Percentiles rank a stretch among this genome's conserved stretches.
These are phyloP conservation scores for Thinopyrum obtusiflorum DNA, from an alignment of 202 grass and related monocot species.

Conservation along the genomic window DNA sequence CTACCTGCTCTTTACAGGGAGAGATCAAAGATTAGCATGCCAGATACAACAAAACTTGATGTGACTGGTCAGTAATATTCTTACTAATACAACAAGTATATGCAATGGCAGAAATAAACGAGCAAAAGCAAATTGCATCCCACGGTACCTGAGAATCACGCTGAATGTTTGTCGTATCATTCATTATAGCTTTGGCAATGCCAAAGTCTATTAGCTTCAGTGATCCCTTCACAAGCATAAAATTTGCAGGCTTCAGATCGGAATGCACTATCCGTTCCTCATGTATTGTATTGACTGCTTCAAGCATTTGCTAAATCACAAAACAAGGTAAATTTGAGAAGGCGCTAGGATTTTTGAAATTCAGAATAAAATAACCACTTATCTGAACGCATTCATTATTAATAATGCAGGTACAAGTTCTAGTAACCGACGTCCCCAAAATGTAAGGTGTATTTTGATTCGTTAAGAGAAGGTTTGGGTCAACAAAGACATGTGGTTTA, in stretches of 20 bases:
- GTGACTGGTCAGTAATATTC: neutral
- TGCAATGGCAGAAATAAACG: neutral
- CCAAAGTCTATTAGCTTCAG: constrained; percentile 95
- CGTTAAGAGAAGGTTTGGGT: neutral
- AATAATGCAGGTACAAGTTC: neutral
- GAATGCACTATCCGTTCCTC: constrained; percentile 92
- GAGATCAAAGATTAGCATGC: constrained; percentile 27
- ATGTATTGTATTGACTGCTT: constrained; percentile 94
- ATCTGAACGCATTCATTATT: neutral
- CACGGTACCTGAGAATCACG: constrained; percentile 79
- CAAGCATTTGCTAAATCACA: constrained; percentile 90
- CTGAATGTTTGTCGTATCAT: constrained; percentile 93
- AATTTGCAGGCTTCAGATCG: constrained; percentile 94
- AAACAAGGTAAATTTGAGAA: constrained; percentile 22
- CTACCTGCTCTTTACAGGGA: constrained; percentile 54
- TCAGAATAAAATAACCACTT: neutral
- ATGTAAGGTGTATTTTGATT: neutral
- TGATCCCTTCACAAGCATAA: constrained; percentile 72
- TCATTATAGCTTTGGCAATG: constrained; percentile 98
- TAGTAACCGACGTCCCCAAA: neutral
- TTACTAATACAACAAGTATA: constrained; percentile 22
- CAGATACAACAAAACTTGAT: neutral
- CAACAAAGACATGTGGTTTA: neutral
- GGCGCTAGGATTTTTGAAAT: constrained; percentile 3
- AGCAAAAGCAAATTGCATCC: neutral